Evolutionary conservation across 192 early-diverging fungal genomes (phyloP).

Genomic region (Entomortierella chlamydospora): DNA sequence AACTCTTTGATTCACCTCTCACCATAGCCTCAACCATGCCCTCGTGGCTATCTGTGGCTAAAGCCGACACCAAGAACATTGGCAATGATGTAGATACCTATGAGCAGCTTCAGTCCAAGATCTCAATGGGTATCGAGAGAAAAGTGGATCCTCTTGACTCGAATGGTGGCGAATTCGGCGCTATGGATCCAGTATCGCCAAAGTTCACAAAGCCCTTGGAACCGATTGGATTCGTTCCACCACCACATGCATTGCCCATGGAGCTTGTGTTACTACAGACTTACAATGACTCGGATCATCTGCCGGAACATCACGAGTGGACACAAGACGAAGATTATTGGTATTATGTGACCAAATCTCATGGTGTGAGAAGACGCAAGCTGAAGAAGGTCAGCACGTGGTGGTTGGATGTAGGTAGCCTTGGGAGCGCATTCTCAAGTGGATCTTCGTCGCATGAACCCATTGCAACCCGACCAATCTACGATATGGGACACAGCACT

Average conservation of each 20-base stretch:
- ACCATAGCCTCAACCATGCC: slow-evolving; percentile 6
- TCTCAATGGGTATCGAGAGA: slow-evolving; percentile 5
- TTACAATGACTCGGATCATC: slow-evolving; percentile 51
- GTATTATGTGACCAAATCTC: slow-evolving; percentile 52
- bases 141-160: slow-evolving; percentile 36
- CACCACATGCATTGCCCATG: slow-evolving; percentile 48
- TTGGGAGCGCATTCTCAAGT: slow-evolving; percentile 22
- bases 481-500: slow-evolving; percentile 39
- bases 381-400: slow-evolving; percentile 54
- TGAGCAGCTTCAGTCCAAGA: neutral
- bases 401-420: slow-evolving; percentile 47
- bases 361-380: slow-evolving; percentile 49
- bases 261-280: slow-evolving; percentile 50
- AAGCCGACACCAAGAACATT: neutral
- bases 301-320: slow-evolving; percentile 52
- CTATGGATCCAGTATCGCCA: slow-evolving; percentile 15
- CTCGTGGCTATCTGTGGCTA: neutral
- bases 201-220: neutral
- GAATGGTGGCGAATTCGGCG: slow-evolving; percentile 28
- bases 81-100: neutral
- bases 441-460: slow-evolving; percentile 29
- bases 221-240: slow-evolving; percentile 22
- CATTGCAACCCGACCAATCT: slow-evolving; percentile 44
- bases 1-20: slow-evolving; percentile 2
- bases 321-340: slow-evolving; percentile 48